Conservation (phyloP, 1,284 basidiomycete genomes). For the Puccinia polysora region DNA sequence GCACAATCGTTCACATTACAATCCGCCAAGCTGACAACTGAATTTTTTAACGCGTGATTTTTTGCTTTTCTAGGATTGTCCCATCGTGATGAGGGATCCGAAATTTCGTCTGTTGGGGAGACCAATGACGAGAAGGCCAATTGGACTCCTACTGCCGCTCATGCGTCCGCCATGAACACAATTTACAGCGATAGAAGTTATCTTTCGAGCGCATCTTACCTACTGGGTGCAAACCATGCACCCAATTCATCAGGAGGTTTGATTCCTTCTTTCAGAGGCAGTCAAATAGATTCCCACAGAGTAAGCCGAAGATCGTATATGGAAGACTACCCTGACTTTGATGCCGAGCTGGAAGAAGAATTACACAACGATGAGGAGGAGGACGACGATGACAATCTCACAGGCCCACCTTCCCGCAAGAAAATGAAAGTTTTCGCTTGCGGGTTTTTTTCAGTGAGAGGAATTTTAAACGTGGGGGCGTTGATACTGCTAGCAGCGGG, state of each 20-base stretch:
- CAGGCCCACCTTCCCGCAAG: background rate
- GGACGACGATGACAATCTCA: conserved; percentile 39
- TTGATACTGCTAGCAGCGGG: conserved; percentile 21
- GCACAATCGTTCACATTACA: too few relatives aligned
- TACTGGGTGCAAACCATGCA: background rate
- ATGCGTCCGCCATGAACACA: background rate
- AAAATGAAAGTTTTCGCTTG: background rate
- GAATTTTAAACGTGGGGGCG: conserved; percentile 25
- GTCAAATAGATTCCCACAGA: conserved; percentile 13
- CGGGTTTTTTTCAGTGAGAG: conserved; percentile 30
- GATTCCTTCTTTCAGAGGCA: background rate
- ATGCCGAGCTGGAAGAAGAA: conserved; percentile 20
- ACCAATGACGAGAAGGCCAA: background rate
- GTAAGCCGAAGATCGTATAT: conserved; percentile 26
- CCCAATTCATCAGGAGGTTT: background rate
- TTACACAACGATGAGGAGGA: conserved; percentile 22
- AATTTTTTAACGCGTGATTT: too few relatives aligned
- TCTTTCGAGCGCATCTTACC: conserved; percentile 5
- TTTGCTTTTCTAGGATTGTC: background rate
- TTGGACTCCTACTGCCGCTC: background rate
- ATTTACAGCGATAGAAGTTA: conserved; percentile 15
- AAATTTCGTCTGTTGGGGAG: background rate
- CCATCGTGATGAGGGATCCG: background rate
- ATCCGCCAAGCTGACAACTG: too few relatives aligned
- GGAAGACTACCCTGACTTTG: conserved; percentile 35